Percentiles rank a stretch among this genome's conserved stretches.
phyloP scores from a whole-genome alignment of 176 grass and related monocot genomes.

The Stipa capillata region DNA sequence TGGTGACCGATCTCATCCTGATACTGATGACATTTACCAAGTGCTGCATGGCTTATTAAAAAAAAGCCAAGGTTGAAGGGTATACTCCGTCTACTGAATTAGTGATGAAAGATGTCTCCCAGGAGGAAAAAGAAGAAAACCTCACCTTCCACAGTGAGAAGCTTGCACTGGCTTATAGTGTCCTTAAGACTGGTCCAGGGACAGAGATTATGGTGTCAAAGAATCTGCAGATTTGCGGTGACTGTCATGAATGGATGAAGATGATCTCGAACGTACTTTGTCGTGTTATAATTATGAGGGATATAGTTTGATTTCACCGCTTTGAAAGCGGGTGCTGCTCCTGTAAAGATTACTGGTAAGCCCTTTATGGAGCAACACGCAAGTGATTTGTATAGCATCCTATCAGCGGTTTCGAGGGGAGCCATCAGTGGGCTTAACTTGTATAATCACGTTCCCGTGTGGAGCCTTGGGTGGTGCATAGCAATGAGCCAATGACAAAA shows the following conservation, averaged over 20 bases:
- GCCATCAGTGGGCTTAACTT: not conserved
- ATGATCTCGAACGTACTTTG: constrained; percentile 52
- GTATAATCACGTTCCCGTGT: not conserved
- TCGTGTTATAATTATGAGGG: constrained; percentile 56
- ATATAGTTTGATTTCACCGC: constrained; percentile 57
- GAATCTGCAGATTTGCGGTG: constrained; percentile 59
- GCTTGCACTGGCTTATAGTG: constrained; percentile 51
- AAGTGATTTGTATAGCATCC: constrained; percentile 10
- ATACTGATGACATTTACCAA: constrained; percentile 40
- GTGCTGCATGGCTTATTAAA: constrained; percentile 37
- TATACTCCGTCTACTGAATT: constrained; percentile 50
- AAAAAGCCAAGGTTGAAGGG: constrained; percentile 52
- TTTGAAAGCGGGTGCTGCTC: constrained; percentile 66
- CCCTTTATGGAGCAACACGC: constrained; percentile 2
- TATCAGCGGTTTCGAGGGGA: not conserved
- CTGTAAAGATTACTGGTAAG: constrained; percentile 71
- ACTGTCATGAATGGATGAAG: constrained; percentile 76
- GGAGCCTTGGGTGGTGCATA: not conserved
- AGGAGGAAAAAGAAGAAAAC: constrained; percentile 75
- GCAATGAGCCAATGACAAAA: not conserved
- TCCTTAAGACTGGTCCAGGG: constrained; percentile 56
- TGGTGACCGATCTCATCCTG: constrained; percentile 45
- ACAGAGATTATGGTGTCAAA: constrained; percentile 65
- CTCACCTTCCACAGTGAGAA: constrained; percentile 64
- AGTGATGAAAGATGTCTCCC: constrained; percentile 55